These are phyloP conservation scores for Diatrype stigma DNA, from an alignment of 2,329 filamentous ascomycete species.

Conservation along the genomic window DNA sequence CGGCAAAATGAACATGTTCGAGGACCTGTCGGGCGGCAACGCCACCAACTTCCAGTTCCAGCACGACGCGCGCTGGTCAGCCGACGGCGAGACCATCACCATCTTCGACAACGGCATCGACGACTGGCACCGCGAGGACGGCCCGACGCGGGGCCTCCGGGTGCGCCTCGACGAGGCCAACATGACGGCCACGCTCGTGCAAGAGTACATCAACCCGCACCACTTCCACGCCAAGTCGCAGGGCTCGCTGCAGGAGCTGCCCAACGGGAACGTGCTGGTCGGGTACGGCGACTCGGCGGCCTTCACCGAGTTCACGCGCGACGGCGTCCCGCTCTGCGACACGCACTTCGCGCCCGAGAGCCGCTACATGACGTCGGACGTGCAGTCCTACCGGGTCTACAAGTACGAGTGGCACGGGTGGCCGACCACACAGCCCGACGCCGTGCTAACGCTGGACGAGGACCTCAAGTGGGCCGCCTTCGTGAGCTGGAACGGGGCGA, in stretches of 20 bases:
- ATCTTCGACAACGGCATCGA: conserved; percentile 41
- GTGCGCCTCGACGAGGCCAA: conserved; percentile 31
- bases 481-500: conserved; percentile 35
- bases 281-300: conserved; percentile 34
- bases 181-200: conserved; percentile 30
- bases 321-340: conserved; percentile 20
- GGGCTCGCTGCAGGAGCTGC: conserved; percentile 39
- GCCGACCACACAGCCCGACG: conserved; percentile 15
- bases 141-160: conserved; percentile 22
- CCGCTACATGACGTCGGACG: conserved; percentile 13
- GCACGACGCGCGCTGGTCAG: conserved; percentile 44
- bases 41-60: conserved; percentile 47
- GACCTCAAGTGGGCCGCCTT: conserved; percentile 24
- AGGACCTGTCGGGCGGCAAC: conserved; percentile 33
- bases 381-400: conserved; percentile 25
- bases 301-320: conserved; percentile 22
- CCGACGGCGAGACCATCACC: conserved; percentile 32
- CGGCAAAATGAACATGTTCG: conserved; percentile 39
- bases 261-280: conserved; percentile 38
- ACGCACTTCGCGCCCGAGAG: conserved; percentile 16
- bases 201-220: conserved; percentile 34
- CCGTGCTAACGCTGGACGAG: conserved; percentile 17
- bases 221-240: conserved; percentile 37
- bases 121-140: conserved; percentile 25
- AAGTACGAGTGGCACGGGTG: conserved; percentile 23